Evolutionary conservation across 495 filamentous ascomycete species (phyloP).

Genomic region (Trichoderma virens): DNA sequence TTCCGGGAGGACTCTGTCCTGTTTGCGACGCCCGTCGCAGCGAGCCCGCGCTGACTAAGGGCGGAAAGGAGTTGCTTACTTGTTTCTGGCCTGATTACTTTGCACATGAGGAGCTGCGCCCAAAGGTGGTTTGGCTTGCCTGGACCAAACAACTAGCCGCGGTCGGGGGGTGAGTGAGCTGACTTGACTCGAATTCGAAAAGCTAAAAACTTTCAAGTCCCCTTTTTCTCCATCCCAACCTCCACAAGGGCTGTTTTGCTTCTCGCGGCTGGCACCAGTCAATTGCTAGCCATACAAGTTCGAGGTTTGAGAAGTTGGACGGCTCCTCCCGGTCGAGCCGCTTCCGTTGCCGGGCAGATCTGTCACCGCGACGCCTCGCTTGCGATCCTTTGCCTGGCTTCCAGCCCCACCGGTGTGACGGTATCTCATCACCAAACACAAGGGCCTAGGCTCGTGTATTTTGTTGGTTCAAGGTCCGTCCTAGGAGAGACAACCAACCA

Average conservation of each 20-base stretch:
- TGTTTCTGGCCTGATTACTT: no score
- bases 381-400: neutral
- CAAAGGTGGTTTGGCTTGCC: no score
- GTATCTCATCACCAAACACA: no score
- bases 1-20: neutral
- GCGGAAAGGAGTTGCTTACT: neutral
- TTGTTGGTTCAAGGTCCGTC: no score
- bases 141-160: neutral
- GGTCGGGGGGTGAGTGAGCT: neutral
- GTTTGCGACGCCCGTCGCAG: neutral
- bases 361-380: neutral
- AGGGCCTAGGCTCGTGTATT: no score
- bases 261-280: constrained; percentile 1
- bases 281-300: no score
- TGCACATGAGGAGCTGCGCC: no score
- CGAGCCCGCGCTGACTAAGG: constrained; percentile 2
- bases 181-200: neutral
- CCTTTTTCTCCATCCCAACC: constrained; percentile 8
- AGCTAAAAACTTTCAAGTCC: neutral
- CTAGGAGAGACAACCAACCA: no score
- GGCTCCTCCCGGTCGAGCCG: neutral
- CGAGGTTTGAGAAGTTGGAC: no score
- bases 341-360: neutral
- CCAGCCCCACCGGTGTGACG: no score
- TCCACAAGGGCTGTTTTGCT: neutral